Evolutionary conservation across 163 green algal species (phyloP).

Genomic region (Chlorella variabilis): DNA sequence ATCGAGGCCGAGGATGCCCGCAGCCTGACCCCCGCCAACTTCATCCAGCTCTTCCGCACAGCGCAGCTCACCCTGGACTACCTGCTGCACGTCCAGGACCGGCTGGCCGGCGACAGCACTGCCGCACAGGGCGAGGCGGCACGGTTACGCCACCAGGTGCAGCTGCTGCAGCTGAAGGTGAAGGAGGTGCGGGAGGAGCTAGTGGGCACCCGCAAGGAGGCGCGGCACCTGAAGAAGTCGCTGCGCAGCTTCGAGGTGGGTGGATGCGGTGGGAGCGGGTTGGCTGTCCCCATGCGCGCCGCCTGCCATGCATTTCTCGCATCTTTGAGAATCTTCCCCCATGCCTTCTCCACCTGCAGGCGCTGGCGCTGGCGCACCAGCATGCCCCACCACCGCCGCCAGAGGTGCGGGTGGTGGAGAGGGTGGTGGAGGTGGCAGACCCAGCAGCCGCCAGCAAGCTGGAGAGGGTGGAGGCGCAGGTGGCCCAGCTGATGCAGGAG

Average conservation of each 20-base stretch:
- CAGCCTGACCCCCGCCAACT: constrained; percentile 72
- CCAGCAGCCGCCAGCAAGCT: neutral
- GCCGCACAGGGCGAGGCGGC: constrained; percentile 17
- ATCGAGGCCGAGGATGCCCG: constrained; percentile 76
- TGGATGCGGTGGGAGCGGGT: too few species aligned
- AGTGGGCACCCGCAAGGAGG: constrained; percentile 28
- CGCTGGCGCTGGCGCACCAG: constrained; percentile 14
- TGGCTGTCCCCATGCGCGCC: too few species aligned
- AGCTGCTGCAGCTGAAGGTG: constrained; percentile 22
- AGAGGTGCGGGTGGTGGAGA: constrained; percentile 28
- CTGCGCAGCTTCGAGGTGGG: constrained; percentile 22
- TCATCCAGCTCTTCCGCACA: constrained; percentile 81
- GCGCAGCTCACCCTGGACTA: constrained; percentile 90
- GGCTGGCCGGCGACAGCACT: constrained; percentile 50
- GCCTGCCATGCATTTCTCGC: too few species aligned
- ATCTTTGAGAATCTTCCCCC: too few species aligned
- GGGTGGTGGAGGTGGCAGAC: constrained; percentile 20
- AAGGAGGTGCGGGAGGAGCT: constrained; percentile 33
- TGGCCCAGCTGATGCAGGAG: neutral
- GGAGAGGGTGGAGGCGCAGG: constrained; percentile 12
- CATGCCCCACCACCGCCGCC: neutral
- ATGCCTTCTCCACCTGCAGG: neutral
- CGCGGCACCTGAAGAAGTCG: constrained; percentile 18
- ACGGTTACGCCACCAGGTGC: neutral
- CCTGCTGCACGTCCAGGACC: constrained; percentile 88